Conservation (phyloP, 2,329 filamentous ascomycete species). For the Aschersonia sp. region DNA sequence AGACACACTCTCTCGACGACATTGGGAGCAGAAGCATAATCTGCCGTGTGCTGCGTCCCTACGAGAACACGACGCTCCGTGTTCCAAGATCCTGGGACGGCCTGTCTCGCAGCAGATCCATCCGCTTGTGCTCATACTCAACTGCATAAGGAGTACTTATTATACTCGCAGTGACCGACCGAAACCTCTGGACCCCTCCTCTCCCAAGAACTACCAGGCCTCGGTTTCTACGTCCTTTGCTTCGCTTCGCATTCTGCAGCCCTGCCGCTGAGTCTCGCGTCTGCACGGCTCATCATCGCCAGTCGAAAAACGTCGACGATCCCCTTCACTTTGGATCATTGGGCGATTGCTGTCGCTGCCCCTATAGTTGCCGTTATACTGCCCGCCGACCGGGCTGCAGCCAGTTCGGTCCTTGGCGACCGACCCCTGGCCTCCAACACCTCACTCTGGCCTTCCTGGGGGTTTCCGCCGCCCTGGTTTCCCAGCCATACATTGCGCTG, state of each 20-base stretch:
- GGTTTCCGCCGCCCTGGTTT: constrained; percentile 1
- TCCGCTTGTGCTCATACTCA: not conserved
- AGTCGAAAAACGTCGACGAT: not conserved
- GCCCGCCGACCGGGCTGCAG: constrained; percentile 1
- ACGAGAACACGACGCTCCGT: not conserved
- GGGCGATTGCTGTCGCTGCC: too few relatives aligned
- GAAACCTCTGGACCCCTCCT: too few relatives aligned
- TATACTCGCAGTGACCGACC: too few relatives aligned
- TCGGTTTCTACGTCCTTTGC: not conserved
- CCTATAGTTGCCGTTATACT: too few relatives aligned
- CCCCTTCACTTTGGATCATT: too few relatives aligned
- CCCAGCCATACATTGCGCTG: constrained; percentile 2
- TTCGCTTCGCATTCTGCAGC: not conserved
- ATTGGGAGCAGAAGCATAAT: not conserved
- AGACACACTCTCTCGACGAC: not conserved
- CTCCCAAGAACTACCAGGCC: too few relatives aligned
- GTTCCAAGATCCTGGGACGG: not conserved
- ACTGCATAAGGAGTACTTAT: too few relatives aligned
- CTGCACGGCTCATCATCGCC: not conserved
- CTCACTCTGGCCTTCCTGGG: constrained; percentile 4
- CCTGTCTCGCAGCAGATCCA: not conserved
- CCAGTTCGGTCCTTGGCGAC: constrained; percentile 1
- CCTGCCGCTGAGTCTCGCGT: not conserved
- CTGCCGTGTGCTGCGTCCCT: not conserved
- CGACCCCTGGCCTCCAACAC: constrained; percentile 2